phyloP scores from a whole-genome alignment of 805 yeast genomes.

The Pichia pseudocactophila region DNA sequence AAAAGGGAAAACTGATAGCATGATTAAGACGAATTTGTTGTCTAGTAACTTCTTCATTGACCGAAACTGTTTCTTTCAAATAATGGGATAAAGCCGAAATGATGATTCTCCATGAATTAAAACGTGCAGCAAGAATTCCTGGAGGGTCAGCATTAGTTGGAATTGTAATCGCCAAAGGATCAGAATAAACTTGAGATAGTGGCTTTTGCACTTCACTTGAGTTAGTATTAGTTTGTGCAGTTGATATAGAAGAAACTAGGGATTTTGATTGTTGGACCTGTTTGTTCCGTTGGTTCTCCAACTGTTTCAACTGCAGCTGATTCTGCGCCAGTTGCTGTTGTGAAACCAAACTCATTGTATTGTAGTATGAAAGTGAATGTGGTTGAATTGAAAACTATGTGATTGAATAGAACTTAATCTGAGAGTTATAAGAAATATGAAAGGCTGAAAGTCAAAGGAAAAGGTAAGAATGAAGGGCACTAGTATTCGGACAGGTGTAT shows the following conservation, averaged over 20 bases:
- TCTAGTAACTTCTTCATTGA: constrained; percentile 81
- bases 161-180: constrained; percentile 39
- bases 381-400: no score
- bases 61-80: constrained; percentile 69
- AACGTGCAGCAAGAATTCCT: constrained; percentile 74
- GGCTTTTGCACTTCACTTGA: constrained; percentile 15
- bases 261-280: constrained; percentile 38
- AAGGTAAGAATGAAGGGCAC: no score
- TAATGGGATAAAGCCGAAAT: constrained; percentile 68
- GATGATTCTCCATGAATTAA: constrained; percentile 78
- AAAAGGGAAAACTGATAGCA: constrained; percentile 52
- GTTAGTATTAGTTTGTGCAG: constrained; percentile 33
- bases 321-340: constrained; percentile 39
- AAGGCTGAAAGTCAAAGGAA: no score
- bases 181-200: constrained; percentile 26
- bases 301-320: constrained; percentile 36
- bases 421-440: no score
- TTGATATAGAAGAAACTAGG: constrained; percentile 18
- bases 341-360: constrained; percentile 30
- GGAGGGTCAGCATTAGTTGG: constrained; percentile 72
- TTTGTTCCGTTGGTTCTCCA: constrained; percentile 35
- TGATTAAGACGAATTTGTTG: constrained; percentile 76
- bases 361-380: background rate
- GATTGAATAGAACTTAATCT: no score
- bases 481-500: no score